A percentile compares a stretch with the other conserved stretches of the same genome.
Conservation (phyloP, 192 early-diverging fungal species). For the Funneliformis mosseae region DNA sequence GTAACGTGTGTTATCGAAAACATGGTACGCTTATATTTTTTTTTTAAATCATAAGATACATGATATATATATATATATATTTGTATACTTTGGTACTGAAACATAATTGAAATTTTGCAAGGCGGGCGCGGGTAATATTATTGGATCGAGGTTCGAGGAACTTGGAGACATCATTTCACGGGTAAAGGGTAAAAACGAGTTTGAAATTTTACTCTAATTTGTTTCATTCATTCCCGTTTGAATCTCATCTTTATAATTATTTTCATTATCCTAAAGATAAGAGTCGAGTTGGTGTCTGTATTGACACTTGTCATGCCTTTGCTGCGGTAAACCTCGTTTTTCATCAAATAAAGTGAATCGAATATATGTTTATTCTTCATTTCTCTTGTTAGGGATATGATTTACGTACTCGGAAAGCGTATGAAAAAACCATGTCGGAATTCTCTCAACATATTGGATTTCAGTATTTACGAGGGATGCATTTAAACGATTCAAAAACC, state of each 20-base stretch:
- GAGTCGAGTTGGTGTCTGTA: slow-evolving; percentile 56
- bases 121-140: slow-evolving; percentile 48
- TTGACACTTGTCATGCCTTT: slow-evolving; percentile 64
- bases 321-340: slow-evolving; percentile 39
- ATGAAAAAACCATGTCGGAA: slow-evolving; percentile 45
- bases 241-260: neutral
- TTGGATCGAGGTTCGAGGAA: slow-evolving; percentile 55
- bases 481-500: slow-evolving; percentile 57
- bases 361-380: neutral
- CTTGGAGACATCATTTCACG: slow-evolving; percentile 46
- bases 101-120: neutral
- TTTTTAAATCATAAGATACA: too few species aligned
- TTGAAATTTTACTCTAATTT: neutral
- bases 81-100: neutral
- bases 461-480: slow-evolving; percentile 53
- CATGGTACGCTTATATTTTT: slow-evolving; percentile 38
- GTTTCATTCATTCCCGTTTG: too few species aligned
- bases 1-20: slow-evolving; percentile 57
- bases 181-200: slow-evolving; percentile 34
- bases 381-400: slow-evolving; percentile 50
- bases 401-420: slow-evolving; percentile 48
- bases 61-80: neutral
- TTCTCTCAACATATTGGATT: slow-evolving; percentile 51
- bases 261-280: slow-evolving; percentile 41
- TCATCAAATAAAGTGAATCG: neutral